phyloP scores from a whole-genome alignment of 345 rosid species.

The Bruguiera sexangula region DNA sequence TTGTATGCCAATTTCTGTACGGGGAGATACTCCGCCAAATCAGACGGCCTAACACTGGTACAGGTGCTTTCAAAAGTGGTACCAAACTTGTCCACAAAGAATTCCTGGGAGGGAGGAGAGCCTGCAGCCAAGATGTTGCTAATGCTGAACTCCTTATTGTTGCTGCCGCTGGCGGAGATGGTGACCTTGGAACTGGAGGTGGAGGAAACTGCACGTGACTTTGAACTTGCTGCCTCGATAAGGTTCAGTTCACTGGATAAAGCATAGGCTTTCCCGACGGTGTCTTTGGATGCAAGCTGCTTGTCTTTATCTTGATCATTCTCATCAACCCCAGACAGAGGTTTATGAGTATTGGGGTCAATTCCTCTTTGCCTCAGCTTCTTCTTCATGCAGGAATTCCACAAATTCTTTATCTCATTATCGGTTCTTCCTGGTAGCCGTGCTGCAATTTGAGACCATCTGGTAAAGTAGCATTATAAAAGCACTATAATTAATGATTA shows the following conservation, averaged over 20 bases:
- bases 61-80: conserved; percentile 25
- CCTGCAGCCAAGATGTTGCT: conserved; percentile 8
- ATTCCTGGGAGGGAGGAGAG: conserved; percentile 39
- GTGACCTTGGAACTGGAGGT: conserved; percentile 15
- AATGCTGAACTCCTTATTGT: no score
- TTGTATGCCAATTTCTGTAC: conserved; percentile 55
- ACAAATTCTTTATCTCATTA: conserved; percentile 31
- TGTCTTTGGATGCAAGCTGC: conserved; percentile 13
- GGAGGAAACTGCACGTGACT: conserved; percentile 26
- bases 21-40: conserved; percentile 46
- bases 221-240: conserved; percentile 15
- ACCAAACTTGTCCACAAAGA: conserved; percentile 42
- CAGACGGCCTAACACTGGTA: conserved; percentile 30
- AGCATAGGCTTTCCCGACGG: conserved; percentile 1
- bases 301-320: conserved; percentile 25
- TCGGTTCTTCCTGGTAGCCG: conserved; percentile 31
- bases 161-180: background rate
- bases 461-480: background rate
- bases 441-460: conserved; percentile 35
- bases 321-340: conserved; percentile 40
- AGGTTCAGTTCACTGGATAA: conserved; percentile 18
- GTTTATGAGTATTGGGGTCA: conserved; percentile 30
- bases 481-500: background rate
- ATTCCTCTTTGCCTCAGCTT: conserved; percentile 31
- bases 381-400: conserved; percentile 33